phyloP scores from a whole-genome alignment of 148 eudicot species.

The Arctostaphylos glauca region DNA sequence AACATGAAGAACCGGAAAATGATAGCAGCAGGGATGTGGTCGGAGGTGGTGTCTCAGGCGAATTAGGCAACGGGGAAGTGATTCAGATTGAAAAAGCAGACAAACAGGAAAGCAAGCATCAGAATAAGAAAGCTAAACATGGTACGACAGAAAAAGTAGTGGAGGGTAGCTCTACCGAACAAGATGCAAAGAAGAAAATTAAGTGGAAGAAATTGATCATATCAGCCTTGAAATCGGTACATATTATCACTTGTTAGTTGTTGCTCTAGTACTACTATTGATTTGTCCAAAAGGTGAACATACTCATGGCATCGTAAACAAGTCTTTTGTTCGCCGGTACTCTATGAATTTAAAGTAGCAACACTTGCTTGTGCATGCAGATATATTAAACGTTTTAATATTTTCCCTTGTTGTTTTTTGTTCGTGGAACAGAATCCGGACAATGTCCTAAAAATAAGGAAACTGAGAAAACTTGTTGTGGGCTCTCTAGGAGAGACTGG shows the following conservation, averaged over 20 bases:
- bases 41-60: slow-evolving; percentile 21
- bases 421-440: slow-evolving; percentile 52
- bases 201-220: slow-evolving; percentile 92
- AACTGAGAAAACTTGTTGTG: slow-evolving; percentile 50
- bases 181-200: slow-evolving; percentile 39
- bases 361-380: neutral
- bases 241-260: slow-evolving; percentile 13
- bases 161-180: slow-evolving; percentile 22
- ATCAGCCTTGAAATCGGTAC: slow-evolving; percentile 67
- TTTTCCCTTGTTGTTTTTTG: neutral
- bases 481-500: slow-evolving; percentile 60
- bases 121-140: slow-evolving; percentile 49
- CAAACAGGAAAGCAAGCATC: slow-evolving; percentile 23
- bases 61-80: slow-evolving; percentile 42
- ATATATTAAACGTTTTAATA: neutral
- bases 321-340: neutral
- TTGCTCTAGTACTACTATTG: neutral
- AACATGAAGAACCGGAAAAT: slow-evolving; percentile 36
- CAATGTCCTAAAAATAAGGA: slow-evolving; percentile 61
- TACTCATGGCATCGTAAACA: neutral
- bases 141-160: slow-evolving; percentile 22
- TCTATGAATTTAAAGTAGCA: neutral
- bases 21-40: slow-evolving; percentile 18
- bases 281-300: neutral
- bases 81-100: slow-evolving; percentile 29